Conservation (phyloP, 805 yeast species). For the Geotrichum ghanense region DNA sequence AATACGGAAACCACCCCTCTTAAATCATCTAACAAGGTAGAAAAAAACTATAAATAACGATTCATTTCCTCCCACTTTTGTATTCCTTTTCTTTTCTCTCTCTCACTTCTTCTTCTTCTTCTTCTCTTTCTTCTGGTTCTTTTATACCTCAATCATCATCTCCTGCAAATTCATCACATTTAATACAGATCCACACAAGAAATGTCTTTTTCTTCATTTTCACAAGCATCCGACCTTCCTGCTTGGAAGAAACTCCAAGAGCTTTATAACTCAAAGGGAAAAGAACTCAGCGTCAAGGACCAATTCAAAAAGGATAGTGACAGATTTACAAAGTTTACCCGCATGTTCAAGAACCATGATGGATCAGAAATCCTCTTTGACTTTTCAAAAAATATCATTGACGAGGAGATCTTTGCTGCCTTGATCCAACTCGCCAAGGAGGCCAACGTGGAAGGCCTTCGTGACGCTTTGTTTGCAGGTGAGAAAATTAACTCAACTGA, state of each 20-base stretch:
- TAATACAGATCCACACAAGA: too few relatives aligned
- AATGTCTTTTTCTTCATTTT: conserved; percentile 36
- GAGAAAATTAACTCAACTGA: conserved; percentile 92
- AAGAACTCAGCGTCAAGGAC: conserved; percentile 58
- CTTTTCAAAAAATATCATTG: conserved; percentile 86
- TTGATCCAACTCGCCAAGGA: conserved; percentile 78
- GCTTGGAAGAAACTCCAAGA: conserved; percentile 74
- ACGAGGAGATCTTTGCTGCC: conserved; percentile 63
- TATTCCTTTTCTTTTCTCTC: too few relatives aligned
- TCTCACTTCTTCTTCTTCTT: too few relatives aligned
- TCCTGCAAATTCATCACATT: too few relatives aligned
- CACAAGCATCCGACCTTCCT: conserved; percentile 59
- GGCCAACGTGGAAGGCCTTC: conserved; percentile 73
- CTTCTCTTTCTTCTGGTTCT: too few relatives aligned
- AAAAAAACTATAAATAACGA: too few relatives aligned
- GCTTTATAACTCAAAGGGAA: conserved; percentile 59
- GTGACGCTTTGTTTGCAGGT: conserved; percentile 89
- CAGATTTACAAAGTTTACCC: conserved; percentile 67
- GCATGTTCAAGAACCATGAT: conserved; percentile 73
- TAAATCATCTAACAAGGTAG: too few relatives aligned
- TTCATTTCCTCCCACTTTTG: too few relatives aligned
- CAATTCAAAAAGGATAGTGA: conserved; percentile 65
- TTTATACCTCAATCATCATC: too few relatives aligned
- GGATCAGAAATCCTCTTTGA: conserved; percentile 86
- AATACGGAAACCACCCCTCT: too few relatives aligned